These are phyloP conservation scores for Cryphonectria radicalis DNA, from an alignment of 2,329 filamentous ascomycete species.

Conservation along the genomic window DNA sequence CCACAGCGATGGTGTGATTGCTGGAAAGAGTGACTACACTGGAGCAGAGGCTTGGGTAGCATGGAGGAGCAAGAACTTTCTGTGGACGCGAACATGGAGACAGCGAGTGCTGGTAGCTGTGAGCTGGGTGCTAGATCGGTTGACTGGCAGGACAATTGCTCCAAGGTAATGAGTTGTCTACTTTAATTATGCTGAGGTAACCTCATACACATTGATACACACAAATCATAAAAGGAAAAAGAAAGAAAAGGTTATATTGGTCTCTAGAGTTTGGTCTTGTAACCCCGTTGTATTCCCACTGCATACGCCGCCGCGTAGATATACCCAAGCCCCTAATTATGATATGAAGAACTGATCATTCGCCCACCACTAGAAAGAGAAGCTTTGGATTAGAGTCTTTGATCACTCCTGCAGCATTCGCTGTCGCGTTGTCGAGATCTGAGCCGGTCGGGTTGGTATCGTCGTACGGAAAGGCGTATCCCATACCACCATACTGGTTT, in stretches of 20 bases:
- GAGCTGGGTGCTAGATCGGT: conserved; percentile 23
- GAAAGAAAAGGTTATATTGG: neutral
- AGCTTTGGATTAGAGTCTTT: conserved; percentile 12
- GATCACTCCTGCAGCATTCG: conserved; percentile 22
- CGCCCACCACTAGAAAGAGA: neutral
- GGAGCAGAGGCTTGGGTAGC: conserved; percentile 27
- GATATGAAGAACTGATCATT: neutral
- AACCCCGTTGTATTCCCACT: no score
- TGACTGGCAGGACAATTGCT: conserved; percentile 21
- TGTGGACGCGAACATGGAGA: conserved; percentile 24
- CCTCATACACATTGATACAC: neutral
- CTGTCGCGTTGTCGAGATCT: neutral
- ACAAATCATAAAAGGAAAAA: neutral
- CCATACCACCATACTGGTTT: neutral
- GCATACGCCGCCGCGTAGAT: neutral
- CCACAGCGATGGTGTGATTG: conserved; percentile 24
- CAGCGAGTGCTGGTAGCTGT: conserved; percentile 20
- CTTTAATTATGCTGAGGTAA: neutral
- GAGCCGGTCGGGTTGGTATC: conserved; percentile 2
- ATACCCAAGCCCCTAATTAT: neutral
- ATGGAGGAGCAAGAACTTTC: conserved; percentile 25
- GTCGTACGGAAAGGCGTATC: conserved; percentile 23
- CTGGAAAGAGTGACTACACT: conserved; percentile 25
- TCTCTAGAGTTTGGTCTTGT: neutral
- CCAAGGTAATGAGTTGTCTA: conserved; percentile 6